Base-by-base conservation (phyloP, 2,329 filamentous ascomycete species). In the Cyphellophora europaea region DNA sequence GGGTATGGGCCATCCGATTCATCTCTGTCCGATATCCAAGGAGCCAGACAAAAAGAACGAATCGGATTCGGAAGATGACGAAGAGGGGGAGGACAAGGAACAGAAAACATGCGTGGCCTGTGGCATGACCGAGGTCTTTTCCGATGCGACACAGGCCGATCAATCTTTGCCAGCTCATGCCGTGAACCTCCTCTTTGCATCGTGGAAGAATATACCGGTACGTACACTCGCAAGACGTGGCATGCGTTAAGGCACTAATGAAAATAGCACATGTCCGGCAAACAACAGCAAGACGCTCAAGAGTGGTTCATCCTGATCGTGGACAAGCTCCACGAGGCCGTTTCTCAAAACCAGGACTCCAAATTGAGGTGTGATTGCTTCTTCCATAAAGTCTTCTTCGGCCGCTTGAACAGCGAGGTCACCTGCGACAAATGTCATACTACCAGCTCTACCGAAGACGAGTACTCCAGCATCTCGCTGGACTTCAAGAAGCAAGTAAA, bases 281-380 rank as follows among this genome's bases (percentile, higher is more conserved):
- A 93, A 50, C 85, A 88, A 51, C 89, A 96, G 59, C 89, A 96
- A 63, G 89, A 96, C 54, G 89, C 89, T 1, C 89, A 96, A 54
- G 89, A 96, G 56, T 96, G 93, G 61, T 93, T 95, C 58, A 87
- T 94, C 55, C 95, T 93, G 53, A 73, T 96, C 19, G 81, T 93
- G 21, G 89, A 95, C 62, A 84, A 91, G 50, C 70, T 98, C 11
- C 89, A 95, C 54, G 77, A 82, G 53, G 74, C 64, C 6, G 67
- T 86, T 27, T 91, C 88, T 49, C 19, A 35, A 12, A 31, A 36
- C 6, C 19, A 37, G n/a, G 38, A 42, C 19, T 21, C 25, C 16
- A 33, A 27, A 19, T 39, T 41, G 30, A 62, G 53, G 47, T 96
- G 91, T 65, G 75, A 79, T 40, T 98, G 89, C 59, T 84, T 96